Base-by-base conservation (phyloP, 2,329 filamentous ascomycete genomes). In the Colletotrichum higginsianum region DNA sequence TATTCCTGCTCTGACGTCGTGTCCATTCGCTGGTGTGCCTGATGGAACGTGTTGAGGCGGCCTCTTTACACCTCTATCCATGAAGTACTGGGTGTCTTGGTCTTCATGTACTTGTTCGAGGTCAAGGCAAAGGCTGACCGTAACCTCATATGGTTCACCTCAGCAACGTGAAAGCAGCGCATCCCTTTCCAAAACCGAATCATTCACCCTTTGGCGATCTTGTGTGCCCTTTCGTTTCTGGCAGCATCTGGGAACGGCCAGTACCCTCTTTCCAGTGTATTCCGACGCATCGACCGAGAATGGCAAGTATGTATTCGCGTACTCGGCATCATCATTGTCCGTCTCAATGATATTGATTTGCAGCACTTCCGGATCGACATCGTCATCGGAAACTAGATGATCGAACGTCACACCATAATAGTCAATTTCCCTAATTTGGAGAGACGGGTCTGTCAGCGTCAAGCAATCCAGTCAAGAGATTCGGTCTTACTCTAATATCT, bases 391-490 rank as follows among this genome's bases (percentile, higher is more conserved):
- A 58, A 84, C 80, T 42, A 80, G 75, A 66, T 84, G 78, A 72
- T 84, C 81, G 72, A 85, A 85, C 21, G 81, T 83, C 50, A 84
- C 79, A 40, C 81, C 78, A 67, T 84, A 83, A 67, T 82, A 82
- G 75, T 84, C 76, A 67, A 80, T 80, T 42, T 66, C 53, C 13
- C 65, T 67, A 40, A 40, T 49, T 23, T 0, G 30, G 30, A 12
- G 18, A 64, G 16, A 53, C 15, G 18, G 8, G 18, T 21, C 18
- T 21, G 18, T 47, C 46, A 47, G 46, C 11, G 18, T 47, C 18
- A n/a, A 47, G 1, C 2, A 47, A n/a, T 47, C 46, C 7, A n/a
- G 18, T 47, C 7, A 47, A 2, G 1, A 44, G n/a, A 23, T 7
- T 2, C 8, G 12, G 13, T 23, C 52, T 65, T 40, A 57, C 62